Base-by-base conservation (phyloP, 306 rosid species). In the Sophora flavescens region DNA sequence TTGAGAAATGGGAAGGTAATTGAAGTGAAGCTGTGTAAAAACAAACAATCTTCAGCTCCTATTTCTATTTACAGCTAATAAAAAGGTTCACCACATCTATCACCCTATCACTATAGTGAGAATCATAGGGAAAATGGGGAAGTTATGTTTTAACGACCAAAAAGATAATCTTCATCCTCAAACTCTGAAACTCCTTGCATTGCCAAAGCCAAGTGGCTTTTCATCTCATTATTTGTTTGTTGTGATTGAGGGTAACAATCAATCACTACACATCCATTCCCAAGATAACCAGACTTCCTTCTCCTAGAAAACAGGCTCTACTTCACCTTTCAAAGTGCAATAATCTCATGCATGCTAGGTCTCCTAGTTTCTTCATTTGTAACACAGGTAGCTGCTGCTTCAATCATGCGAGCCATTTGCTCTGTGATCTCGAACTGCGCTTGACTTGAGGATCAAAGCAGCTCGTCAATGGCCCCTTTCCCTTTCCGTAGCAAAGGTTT, bases 321-420 rank as follows among this genome's bases (percentile, higher is more conserved):
- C 88, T 74, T 90, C 87, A 33, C 93, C 97, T 78, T 85, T 93
- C 59, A 93, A 58, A 85, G 86, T 44, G 91, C 87, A 64, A 89
- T 69, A 53, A 89, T 86, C 88, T 86, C 94, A 2, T 70, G 56
- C n/a, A 93, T 89, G 82, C 84, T 72, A 0, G 97, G 96, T 59
- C 97, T 89, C 32, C 94, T 86, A n/a, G 87, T 87, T 80, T 93
- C 97, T 87, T 93, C 97, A 28, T 61, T 79, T 4, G 91, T 85
- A 75, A 89, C 51, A 70, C 94, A 93, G 47, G 96, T 86, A n/a
- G 93, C 89, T 2, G 96, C 91, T 26, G 97, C 96, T 70, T 89
- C 93, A 0, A 89, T 81, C 90, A 83, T 79, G 53, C 80, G 77
- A 32, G 59, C 81, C 36, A 93, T 86, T 75, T 89, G 90, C 41